A percentile compares a stretch with the other conserved stretches of the same genome.
These are phyloP conservation scores for Lactarius sp. DNA, from an alignment of 768 basidiomycete species.

Conservation along the genomic window DNA sequence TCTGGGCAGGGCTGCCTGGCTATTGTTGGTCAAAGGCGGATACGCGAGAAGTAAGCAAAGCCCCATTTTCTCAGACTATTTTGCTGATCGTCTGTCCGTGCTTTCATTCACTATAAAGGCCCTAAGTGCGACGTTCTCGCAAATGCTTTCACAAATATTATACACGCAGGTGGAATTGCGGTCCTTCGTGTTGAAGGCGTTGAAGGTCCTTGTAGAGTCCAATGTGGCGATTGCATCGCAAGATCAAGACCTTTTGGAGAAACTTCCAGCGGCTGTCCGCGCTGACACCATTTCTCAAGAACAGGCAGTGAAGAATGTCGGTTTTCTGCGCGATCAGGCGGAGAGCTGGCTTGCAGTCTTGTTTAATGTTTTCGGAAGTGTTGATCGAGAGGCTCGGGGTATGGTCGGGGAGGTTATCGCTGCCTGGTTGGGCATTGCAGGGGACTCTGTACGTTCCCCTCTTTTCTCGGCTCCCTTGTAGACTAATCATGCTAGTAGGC, in stretches of 20 bases:
- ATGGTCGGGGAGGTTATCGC: conserved; percentile 85
- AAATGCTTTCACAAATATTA: conserved; percentile 88
- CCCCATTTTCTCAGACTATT: background rate
- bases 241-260: conserved; percentile 31
- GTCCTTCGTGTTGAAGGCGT: conserved; percentile 71
- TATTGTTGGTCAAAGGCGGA: conserved; percentile 85
- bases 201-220: conserved; percentile 79
- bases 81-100: background rate
- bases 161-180: conserved; percentile 86
- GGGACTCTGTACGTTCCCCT: conserved; percentile 35
- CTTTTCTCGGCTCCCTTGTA: background rate
- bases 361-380: conserved; percentile 93
- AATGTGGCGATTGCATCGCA: conserved; percentile 52
- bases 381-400: conserved; percentile 65
- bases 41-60: conserved; percentile 52
- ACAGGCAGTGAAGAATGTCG: conserved; percentile 62
- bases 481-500: conserved; percentile 41
- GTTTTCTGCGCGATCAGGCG: conserved; percentile 67
- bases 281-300: conserved; percentile 43
- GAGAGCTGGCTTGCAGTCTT: conserved; percentile 94
- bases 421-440: conserved; percentile 80
- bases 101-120: conserved; percentile 42
- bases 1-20: conserved; percentile 88
- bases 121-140: conserved; percentile 71
- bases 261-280: conserved; percentile 30